Base-by-base conservation (phyloP, 345 rosid genomes). In the Xanthoceras sorbifolium region DNA sequence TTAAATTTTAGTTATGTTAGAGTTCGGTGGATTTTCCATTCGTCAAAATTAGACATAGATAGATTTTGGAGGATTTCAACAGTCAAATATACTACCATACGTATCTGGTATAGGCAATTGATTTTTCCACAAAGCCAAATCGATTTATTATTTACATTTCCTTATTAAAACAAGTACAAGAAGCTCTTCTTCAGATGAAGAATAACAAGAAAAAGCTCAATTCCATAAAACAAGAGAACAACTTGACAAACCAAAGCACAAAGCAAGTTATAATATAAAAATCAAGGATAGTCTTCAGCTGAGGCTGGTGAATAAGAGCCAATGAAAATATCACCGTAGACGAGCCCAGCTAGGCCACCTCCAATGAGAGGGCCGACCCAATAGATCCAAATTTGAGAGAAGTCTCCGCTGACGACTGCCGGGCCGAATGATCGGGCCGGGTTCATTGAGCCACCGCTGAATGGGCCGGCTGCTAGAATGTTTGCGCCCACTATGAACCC, bases 391-490 rank as follows among this genome's bases (percentile, higher is more conserved):
- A 72, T 87, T 46, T 85, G 77, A 0, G 93, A 81, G 32, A 86
- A 89, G 87, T 93, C 89, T 4, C 95, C 93, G 61, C 87, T 86
- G 10, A 89, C 93, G 48, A 94, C 93, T 10, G 98, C 93, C 0
- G 97, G 98, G 46, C 97, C 97, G n/a, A 91, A 89, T 0, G 97
- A 93, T 44, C 97, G 85, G 46, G 98, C 97, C 15, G 97, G 97
- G 86, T 94, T 94, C 98, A 93, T 94, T 5, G 98, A 94, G 2
- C 98, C 98, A 1, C 97, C 98, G 7, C 94, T 89, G 80, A 94
- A 94, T 5, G 97, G 97, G 46, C 97, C 98, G 2, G 97, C 97
- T 0, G 98, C 98, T 2, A 94, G 83, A 44, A 94, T 94, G 85
- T 93, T 93, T 5, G 98, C 98, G 5, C 97, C 98, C 3, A 94